These are phyloP conservation scores for Diaporthe citrichinensis DNA, from an alignment of 2,329 filamentous ascomycete species.

Conservation along the genomic window DNA sequence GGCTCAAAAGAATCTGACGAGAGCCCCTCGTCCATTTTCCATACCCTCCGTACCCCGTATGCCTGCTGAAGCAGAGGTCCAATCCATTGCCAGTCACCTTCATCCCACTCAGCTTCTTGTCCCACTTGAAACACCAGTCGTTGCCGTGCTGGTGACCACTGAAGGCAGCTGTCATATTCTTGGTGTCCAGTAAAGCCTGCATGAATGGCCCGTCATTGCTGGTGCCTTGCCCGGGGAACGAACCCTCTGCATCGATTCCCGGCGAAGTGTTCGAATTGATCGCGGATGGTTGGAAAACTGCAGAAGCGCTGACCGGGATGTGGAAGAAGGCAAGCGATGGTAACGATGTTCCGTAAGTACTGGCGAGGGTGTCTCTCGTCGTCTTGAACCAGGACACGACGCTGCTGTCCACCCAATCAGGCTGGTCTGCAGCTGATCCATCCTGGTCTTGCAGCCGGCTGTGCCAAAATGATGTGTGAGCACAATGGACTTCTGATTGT, in stretches of 20 bases:
- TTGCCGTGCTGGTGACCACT: constrained; percentile 77
- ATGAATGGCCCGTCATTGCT: constrained; percentile 74
- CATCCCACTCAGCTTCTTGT: constrained; percentile 48
- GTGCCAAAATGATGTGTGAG: constrained; percentile 45
- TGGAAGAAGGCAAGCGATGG: constrained; percentile 65
- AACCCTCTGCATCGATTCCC: constrained; percentile 61
- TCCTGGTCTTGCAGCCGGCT: constrained; percentile 50
- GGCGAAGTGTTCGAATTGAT: constrained; percentile 57
- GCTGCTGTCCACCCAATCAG: constrained; percentile 59
- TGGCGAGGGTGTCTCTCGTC: constrained; percentile 51
- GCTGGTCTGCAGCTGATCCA: constrained; percentile 43
- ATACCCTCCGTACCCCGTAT: constrained; percentile 79
- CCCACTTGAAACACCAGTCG: constrained; percentile 70
- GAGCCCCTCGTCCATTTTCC: constrained; percentile 74
- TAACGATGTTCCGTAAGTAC: constrained; percentile 50
- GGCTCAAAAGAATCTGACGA: constrained; percentile 66
- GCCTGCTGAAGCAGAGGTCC: constrained; percentile 67
- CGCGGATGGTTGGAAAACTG: constrained; percentile 48
- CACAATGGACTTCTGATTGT: fast-evolving
- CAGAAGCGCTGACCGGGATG: constrained; percentile 56
- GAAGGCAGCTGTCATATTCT: constrained; percentile 71
- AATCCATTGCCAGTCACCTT: constrained; percentile 55
- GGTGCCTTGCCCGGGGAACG: constrained; percentile 58
- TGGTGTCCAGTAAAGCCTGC: constrained; percentile 68
- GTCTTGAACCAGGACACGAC: constrained; percentile 61